Evolutionary conservation across 139 green algal species (phyloP).

Genomic region (Pleodorina starrii): DNA sequence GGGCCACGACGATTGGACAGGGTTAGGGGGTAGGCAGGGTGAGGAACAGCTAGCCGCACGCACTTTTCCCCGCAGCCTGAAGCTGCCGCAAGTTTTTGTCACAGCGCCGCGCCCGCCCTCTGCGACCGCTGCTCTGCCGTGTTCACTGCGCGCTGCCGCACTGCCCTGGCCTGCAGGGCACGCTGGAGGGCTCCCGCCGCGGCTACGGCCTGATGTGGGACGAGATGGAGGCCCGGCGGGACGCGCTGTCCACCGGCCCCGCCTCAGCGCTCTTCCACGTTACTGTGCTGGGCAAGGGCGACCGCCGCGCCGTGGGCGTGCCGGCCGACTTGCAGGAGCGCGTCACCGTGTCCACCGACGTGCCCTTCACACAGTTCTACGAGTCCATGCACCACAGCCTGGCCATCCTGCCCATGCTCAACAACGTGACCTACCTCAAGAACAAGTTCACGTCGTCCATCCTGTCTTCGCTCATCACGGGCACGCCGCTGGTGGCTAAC

Average conservation of each 20-base stretch:
- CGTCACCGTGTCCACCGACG: slow-evolving; percentile 33
- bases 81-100: no score
- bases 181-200: slow-evolving; percentile 55
- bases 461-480: slow-evolving; percentile 59
- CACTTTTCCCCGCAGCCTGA: no score
- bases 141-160: no score
- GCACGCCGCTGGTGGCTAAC: slow-evolving; percentile 60
- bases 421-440: slow-evolving; percentile 20
- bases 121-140: no score
- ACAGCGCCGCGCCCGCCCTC: no score
- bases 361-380: slow-evolving; percentile 48
- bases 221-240: slow-evolving; percentile 22
- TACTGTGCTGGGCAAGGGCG: slow-evolving; percentile 56
- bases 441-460: slow-evolving; percentile 64
- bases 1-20: no score
- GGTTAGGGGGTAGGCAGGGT: no score
- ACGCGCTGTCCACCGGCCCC: background rate
- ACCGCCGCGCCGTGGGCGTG: slow-evolving; percentile 19
- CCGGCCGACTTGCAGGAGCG: slow-evolving; percentile 38
- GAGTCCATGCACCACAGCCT: slow-evolving; percentile 51
- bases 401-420: slow-evolving; percentile 56
- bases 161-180: slow-evolving; percentile 38
- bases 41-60: no score
- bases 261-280: slow-evolving; percentile 40
- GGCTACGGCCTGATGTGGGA: slow-evolving; percentile 59